Evolutionary conservation across 768 basidiomycete genomes (phyloP).

Genomic region (Gymnopilus junonius): DNA sequence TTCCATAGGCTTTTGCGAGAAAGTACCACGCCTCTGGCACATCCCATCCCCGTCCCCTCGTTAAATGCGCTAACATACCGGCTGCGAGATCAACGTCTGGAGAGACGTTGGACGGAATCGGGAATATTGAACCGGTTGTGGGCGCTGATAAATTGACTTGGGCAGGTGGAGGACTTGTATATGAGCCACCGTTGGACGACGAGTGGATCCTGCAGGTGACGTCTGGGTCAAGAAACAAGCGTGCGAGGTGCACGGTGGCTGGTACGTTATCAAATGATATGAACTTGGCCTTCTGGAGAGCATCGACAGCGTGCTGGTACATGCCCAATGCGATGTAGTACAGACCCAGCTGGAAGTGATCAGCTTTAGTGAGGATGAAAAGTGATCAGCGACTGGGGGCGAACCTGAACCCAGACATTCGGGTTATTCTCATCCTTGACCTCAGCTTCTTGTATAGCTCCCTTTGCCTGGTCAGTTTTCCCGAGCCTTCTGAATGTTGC

Average conservation of each 20-base stretch:
- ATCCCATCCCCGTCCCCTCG: slow-evolving; percentile 84
- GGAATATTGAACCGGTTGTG: not conserved
- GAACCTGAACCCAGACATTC: slow-evolving; percentile 93
- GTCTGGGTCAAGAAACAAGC: slow-evolving; percentile 63
- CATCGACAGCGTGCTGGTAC: slow-evolving; percentile 66
- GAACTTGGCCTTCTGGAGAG: slow-evolving; percentile 89
- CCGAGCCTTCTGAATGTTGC: slow-evolving; percentile 91
- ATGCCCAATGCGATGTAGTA: slow-evolving; percentile 68
- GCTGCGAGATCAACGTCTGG: slow-evolving; percentile 80
- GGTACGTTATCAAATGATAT: slow-evolving; percentile 80
- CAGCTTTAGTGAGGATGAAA: not conserved
- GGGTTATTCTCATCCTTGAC: slow-evolving; percentile 84
- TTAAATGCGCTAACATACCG: slow-evolving; percentile 75
- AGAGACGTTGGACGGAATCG: slow-evolving; percentile 12
- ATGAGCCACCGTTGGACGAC: not conserved
- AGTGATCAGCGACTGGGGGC: slow-evolving; percentile 18
- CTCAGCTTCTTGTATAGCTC: slow-evolving; percentile 95
- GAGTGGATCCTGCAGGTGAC: slow-evolving; percentile 20
- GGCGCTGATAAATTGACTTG: not conserved
- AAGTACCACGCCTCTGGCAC: slow-evolving; percentile 95
- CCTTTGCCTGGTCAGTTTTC: slow-evolving; percentile 88
- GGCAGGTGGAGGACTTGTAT: slow-evolving; percentile 1
- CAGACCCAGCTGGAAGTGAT: slow-evolving; percentile 65
- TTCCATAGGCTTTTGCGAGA: slow-evolving; percentile 78
- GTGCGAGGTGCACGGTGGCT: slow-evolving; percentile 78